Conservation (phyloP, 2,329 filamentous ascomycete species). For the Penicillium sp. region DNA sequence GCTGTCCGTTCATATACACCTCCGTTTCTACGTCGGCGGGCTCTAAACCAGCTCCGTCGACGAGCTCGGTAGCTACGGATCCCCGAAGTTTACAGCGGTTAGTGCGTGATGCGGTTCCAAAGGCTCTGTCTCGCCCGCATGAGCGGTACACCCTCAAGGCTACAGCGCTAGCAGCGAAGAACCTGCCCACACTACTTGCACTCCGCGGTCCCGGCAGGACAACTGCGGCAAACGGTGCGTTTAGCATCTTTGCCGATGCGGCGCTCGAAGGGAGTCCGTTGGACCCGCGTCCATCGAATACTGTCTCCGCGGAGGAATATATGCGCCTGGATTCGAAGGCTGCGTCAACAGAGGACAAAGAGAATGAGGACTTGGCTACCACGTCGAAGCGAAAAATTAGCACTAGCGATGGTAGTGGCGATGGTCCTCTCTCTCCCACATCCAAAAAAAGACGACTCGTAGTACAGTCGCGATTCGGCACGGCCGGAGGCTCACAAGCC, state of each 20-base stretch:
- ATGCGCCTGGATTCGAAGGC: constrained; percentile 15
- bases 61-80: constrained; percentile 45
- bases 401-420: background rate
- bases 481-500: constrained; percentile 46
- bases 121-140: constrained; percentile 74
- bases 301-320: constrained; percentile 35
- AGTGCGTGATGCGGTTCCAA: constrained; percentile 77
- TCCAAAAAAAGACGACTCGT: constrained; percentile 63
- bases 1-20: constrained; percentile 72
- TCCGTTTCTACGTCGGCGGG: constrained; percentile 50
- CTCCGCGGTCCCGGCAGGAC: constrained; percentile 69
- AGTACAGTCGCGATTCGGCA: constrained; percentile 71
- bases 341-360: constrained; percentile 12
- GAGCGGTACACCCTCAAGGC: constrained; percentile 69
- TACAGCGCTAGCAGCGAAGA: constrained; percentile 70
- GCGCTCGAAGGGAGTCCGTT: constrained; percentile 53
- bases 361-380: constrained; percentile 12
- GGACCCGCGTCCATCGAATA: constrained; percentile 46
- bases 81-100: constrained; percentile 67
- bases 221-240: constrained; percentile 74
- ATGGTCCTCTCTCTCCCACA: constrained; percentile 17
- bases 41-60: constrained; percentile 36
- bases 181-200: constrained; percentile 68
- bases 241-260: constrained; percentile 74
- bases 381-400: constrained; percentile 10